phyloP scores from a whole-genome alignment of 2,329 filamentous ascomycete species.

The Massarina eburnea region DNA sequence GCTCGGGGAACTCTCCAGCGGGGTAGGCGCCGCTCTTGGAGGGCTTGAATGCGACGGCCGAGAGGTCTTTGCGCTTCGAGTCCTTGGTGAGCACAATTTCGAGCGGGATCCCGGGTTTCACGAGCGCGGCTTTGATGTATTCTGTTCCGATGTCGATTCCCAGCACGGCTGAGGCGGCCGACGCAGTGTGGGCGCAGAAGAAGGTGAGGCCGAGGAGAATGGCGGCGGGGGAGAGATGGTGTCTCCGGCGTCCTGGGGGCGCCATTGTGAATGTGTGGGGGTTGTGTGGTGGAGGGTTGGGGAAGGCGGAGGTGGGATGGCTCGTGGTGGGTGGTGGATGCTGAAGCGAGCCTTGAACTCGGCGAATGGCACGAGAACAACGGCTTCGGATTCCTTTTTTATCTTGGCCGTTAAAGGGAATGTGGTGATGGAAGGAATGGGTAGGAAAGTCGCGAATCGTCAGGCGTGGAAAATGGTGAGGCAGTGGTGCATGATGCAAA shows the following conservation, averaged over 20 bases:
- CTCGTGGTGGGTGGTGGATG: conserved; percentile 14
- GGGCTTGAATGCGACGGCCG: conserved; percentile 92
- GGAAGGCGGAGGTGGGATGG: background rate
- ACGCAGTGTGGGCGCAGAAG: conserved; percentile 59
- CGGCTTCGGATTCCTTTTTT: conserved; percentile 1
- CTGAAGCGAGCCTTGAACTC: background rate
- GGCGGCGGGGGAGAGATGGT: conserved; percentile 44
- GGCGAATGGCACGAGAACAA: too few relatives aligned
- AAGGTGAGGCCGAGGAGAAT: conserved; percentile 56
- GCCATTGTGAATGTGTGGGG: conserved; percentile 43
- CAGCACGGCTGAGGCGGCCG: conserved; percentile 74
- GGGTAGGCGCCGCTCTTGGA: conserved; percentile 63
- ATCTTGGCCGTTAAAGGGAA: background rate
- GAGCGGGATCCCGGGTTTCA: conserved; percentile 95
- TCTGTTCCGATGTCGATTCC: conserved; percentile 94
- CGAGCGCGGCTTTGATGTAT: conserved; percentile 93
- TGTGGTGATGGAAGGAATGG: conserved; percentile 4
- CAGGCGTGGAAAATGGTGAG: conserved; percentile 20
- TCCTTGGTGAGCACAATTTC: conserved; percentile 98
- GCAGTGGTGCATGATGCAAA: conserved; percentile 9
- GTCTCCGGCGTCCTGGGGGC: conserved; percentile 49
- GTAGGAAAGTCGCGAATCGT: conserved; percentile 10
- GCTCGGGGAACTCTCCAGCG: conserved; percentile 71
- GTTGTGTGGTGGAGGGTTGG: conserved; percentile 6
- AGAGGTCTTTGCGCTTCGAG: conserved; percentile 91